A percentile compares a stretch with the other conserved stretches of the same genome.
Conservation (phyloP, 352 stramenopile genomes). For the Elongisporangium anandrum region DNA sequence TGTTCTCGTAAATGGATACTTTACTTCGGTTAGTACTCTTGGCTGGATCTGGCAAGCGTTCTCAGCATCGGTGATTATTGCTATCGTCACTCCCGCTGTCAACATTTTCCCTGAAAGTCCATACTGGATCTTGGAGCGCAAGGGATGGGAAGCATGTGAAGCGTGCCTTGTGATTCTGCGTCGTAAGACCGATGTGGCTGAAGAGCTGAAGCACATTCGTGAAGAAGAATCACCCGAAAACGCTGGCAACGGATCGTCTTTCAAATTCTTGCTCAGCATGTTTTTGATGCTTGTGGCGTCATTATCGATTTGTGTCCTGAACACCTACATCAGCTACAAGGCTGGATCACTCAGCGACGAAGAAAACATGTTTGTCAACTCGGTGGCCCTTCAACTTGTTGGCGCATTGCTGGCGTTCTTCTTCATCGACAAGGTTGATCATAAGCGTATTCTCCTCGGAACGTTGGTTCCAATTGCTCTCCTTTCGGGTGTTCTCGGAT, state of each 20-base stretch:
- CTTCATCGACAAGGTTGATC: slow-evolving; percentile 75
- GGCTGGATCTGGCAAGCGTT: slow-evolving; percentile 81
- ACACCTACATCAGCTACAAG: slow-evolving; percentile 55
- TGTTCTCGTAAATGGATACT: slow-evolving; percentile 46
- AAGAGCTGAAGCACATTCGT: slow-evolving; percentile 66
- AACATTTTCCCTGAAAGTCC: slow-evolving; percentile 76
- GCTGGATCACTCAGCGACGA: slow-evolving; percentile 33
- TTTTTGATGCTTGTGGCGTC: slow-evolving; percentile 65
- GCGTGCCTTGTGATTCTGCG: slow-evolving; percentile 54
- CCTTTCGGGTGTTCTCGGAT: slow-evolving; percentile 43
- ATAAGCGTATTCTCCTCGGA: slow-evolving; percentile 65
- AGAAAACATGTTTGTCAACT: slow-evolving; percentile 51
- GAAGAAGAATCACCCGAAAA: slow-evolving; percentile 50
- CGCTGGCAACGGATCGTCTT: slow-evolving; percentile 21
- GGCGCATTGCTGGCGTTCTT: slow-evolving; percentile 67
- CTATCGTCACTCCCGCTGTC: slow-evolving; percentile 59
- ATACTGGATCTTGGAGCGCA: slow-evolving; percentile 68
- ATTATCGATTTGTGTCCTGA: slow-evolving; percentile 51
- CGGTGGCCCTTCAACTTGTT: slow-evolving; percentile 44
- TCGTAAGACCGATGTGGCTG: slow-evolving; percentile 59
- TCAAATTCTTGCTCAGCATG: slow-evolving; percentile 65
- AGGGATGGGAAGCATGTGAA: slow-evolving; percentile 70
- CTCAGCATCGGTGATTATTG: slow-evolving; percentile 53
- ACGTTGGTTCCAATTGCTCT: slow-evolving; percentile 56
- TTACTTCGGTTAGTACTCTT: slow-evolving; percentile 50